Percentiles rank a stretch among this genome's conserved stretches.
Conservation (phyloP, 2,329 filamentous ascomycete genomes). For the Trichoderma koningiopsis region DNA sequence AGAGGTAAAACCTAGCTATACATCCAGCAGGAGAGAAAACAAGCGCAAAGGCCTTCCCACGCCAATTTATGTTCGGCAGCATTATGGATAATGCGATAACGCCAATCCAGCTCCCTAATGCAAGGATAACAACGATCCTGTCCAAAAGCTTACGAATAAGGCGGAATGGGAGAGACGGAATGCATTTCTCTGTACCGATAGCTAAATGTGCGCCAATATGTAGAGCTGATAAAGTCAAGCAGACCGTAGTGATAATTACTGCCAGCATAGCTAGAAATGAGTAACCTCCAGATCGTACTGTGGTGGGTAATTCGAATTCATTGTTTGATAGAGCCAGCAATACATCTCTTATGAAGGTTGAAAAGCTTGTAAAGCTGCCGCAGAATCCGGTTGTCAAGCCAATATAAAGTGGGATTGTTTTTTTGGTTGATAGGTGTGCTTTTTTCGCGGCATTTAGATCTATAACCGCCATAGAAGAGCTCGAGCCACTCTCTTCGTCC, state of each 20-base stretch:
- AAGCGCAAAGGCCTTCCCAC: conserved; percentile 75
- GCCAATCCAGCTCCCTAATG: conserved; percentile 74
- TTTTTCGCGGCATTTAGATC: conserved; percentile 54
- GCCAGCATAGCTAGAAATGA: conserved; percentile 80
- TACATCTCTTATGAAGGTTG: conserved; percentile 76
- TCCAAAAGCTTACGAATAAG: conserved; percentile 65
- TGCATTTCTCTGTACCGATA: conserved; percentile 57
- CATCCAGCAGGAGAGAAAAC: conserved; percentile 84
- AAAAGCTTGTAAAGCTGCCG: conserved; percentile 88
- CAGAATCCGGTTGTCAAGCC: conserved; percentile 86
- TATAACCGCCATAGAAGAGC: conserved; percentile 29
- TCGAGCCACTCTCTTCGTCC: conserved; percentile 36
- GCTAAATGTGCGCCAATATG: conserved; percentile 80
- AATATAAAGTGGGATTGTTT: conserved; percentile 85
- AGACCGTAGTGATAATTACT: conserved; percentile 71
- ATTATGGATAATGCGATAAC: conserved; percentile 71
- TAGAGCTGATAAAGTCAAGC: conserved; percentile 69
- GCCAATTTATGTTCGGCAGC: conserved; percentile 75
- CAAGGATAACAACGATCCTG: conserved; percentile 63
- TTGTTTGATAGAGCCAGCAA: conserved; percentile 78
- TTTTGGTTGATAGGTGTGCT: conserved; percentile 68
- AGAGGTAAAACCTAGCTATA: conserved; percentile 72
- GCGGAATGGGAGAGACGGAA: conserved; percentile 61
- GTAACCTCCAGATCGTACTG: conserved; percentile 68
- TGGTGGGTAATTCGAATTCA: conserved; percentile 40